These are phyloP conservation scores for Thermothelomyces thermophilus DNA, from an alignment of 2,329 filamentous ascomycete species.

Conservation along the genomic window DNA sequence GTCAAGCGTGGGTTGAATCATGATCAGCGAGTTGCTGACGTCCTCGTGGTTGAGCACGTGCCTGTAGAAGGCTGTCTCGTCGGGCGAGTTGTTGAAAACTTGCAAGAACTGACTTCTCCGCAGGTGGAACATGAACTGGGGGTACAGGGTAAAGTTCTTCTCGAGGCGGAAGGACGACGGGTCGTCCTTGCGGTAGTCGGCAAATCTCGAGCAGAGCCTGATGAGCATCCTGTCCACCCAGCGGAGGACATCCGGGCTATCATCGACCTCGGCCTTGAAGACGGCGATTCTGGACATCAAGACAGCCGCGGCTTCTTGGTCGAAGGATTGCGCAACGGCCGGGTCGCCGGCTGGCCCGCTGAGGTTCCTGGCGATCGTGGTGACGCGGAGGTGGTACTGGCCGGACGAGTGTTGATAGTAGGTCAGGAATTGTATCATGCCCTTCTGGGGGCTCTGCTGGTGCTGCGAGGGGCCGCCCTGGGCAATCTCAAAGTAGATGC, in stretches of 20 bases:
- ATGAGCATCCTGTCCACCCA: conserved; percentile 99
- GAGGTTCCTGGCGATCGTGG: conserved; percentile 83
- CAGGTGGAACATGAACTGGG: conserved; percentile 99
- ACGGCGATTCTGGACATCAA: conserved; percentile 99
- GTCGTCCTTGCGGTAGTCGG: conserved; percentile 96
- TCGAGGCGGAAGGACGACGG: conserved; percentile 93
- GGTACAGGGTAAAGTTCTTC: conserved; percentile 98
- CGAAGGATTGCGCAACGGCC: conserved; percentile 91
- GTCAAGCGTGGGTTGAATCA: conserved; percentile 97
- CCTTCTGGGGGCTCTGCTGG: conserved; percentile 81
- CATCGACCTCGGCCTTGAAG: conserved; percentile 97
- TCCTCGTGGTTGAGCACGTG: conserved; percentile 97
- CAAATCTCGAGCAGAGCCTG: conserved; percentile 88
- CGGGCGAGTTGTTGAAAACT: conserved; percentile 98
- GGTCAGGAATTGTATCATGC: conserved; percentile 95
- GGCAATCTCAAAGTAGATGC: conserved; percentile 96
- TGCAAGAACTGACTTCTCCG: conserved; percentile 95
- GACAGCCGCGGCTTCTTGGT: conserved; percentile 94
- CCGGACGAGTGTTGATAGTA: conserved; percentile 98
- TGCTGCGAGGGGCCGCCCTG: conserved; percentile 82
- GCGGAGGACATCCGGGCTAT: conserved; percentile 93
- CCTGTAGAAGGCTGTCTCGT: conserved; percentile 98
- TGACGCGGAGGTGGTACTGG: conserved; percentile 92
- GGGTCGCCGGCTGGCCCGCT: conserved; percentile 93
- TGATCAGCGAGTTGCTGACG: conserved; percentile 90